phyloP scores from a whole-genome alignment of 1,284 basidiomycete species.

The Cutaneotrichosporon cavernicola region DNA sequence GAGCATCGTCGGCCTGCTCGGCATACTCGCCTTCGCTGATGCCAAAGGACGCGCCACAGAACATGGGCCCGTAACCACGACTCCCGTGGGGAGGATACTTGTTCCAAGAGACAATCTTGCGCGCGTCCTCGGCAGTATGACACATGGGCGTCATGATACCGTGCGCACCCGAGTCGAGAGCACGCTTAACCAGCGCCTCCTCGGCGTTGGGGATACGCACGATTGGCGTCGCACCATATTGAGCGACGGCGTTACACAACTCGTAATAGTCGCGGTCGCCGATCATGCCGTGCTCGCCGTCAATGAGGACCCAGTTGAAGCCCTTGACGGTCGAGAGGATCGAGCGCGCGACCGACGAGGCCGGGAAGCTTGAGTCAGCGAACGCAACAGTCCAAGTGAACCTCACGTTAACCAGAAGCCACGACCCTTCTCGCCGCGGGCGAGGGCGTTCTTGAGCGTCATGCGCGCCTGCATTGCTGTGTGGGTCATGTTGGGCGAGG shows the following conservation, averaged over 20 bases:
- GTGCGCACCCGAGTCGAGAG: constrained; percentile 46
- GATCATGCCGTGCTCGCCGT: constrained; percentile 36
- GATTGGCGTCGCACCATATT: constrained; percentile 36
- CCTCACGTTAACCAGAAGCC: constrained; percentile 66
- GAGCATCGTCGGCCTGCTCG: constrained; percentile 58
- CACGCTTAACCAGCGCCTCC: constrained; percentile 45
- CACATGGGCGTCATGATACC: constrained; percentile 41
- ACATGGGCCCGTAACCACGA: constrained; percentile 33
- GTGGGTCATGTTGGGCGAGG: neutral
- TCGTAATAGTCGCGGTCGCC: constrained; percentile 31
- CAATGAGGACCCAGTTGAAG: constrained; percentile 38
- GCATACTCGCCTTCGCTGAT: constrained; percentile 57
- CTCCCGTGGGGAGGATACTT: constrained; percentile 33
- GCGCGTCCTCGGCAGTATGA: constrained; percentile 31
- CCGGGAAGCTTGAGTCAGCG: constrained; percentile 30
- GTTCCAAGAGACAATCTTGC: constrained; percentile 24
- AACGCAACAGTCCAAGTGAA: neutral
- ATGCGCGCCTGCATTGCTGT: constrained; percentile 13
- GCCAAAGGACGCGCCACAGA: constrained; percentile 24
- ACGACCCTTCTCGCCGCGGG: constrained; percentile 61
- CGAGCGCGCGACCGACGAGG: constrained; percentile 33
- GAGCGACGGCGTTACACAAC: constrained; percentile 33
- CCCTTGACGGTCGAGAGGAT: constrained; percentile 34
- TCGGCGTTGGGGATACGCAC: constrained; percentile 46
- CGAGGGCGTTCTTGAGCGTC: constrained; percentile 57